A percentile compares a stretch with the other conserved stretches of the same genome.
Evolutionary conservation across 805 yeast genomes (phyloP).

Genomic region (Spathaspora gorwiae): DNA sequence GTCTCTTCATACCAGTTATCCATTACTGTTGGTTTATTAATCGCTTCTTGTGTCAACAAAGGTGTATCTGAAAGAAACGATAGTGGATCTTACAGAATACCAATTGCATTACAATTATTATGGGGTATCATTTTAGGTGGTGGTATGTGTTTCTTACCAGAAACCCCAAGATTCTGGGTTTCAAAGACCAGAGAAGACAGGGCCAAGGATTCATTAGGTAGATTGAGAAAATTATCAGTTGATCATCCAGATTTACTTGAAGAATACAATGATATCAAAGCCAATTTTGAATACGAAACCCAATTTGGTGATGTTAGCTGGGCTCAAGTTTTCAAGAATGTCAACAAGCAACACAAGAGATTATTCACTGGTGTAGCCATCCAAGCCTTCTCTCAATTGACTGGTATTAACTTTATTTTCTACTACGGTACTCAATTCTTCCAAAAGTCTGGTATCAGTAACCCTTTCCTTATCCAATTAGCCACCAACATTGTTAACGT

Average conservation of each 20-base stretch:
- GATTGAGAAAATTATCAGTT: slow-evolving; percentile 46
- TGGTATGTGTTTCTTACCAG: slow-evolving; percentile 33
- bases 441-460: slow-evolving; percentile 52
- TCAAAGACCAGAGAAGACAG: slow-evolving; percentile 18
- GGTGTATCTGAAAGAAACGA: slow-evolving; percentile 29
- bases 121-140: slow-evolving; percentile 31
- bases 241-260: slow-evolving; percentile 63
- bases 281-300: slow-evolving; percentile 65
- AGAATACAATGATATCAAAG: slow-evolving; percentile 71
- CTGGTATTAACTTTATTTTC: slow-evolving; percentile 87
- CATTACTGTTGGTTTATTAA: slow-evolving; percentile 34
- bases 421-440: slow-evolving; percentile 86
- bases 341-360: slow-evolving; percentile 49
- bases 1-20: slow-evolving; percentile 38
- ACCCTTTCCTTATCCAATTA: slow-evolving; percentile 43
- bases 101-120: slow-evolving; percentile 35
- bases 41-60: slow-evolving; percentile 35
- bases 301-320: slow-evolving; percentile 50
- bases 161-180: slow-evolving; percentile 37
- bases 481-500: slow-evolving; percentile 38
- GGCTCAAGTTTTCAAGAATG: slow-evolving; percentile 54
- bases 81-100: slow-evolving; percentile 38
- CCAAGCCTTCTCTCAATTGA: slow-evolving; percentile 82
- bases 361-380: slow-evolving; percentile 55
- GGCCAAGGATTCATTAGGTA: slow-evolving; percentile 27